A percentile compares a stretch with the other conserved stretches of the same genome.
Conservation (phyloP, 768 basidiomycete genomes). For the Thelephora aurantiotincta region DNA sequence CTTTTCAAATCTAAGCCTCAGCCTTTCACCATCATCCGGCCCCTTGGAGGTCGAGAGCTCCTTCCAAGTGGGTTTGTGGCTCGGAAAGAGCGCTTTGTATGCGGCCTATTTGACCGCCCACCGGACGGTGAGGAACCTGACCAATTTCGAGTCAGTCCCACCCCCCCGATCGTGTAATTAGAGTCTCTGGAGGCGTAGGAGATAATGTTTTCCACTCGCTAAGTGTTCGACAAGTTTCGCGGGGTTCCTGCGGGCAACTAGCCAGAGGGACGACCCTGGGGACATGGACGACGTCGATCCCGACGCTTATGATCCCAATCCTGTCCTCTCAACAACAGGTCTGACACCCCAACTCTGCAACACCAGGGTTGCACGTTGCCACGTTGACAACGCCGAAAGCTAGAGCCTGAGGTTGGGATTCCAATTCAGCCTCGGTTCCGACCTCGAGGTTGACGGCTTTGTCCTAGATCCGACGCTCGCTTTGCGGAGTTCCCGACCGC, state of each 20-base stretch:
- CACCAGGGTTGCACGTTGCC: too few relatives aligned
- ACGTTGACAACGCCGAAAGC: too few relatives aligned
- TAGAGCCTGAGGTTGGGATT: too few relatives aligned
- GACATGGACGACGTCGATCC: conserved; percentile 59
- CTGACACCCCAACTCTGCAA: too few relatives aligned
- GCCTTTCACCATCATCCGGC: conserved; percentile 9
- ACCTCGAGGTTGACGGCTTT: too few relatives aligned
- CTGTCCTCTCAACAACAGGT: too few relatives aligned
- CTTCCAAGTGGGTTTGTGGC: conserved; percentile 54
- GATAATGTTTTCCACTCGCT: conserved; percentile 29
- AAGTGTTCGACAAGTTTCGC: conserved; percentile 47
- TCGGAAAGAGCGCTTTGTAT: conserved; percentile 73
- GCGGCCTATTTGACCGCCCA: conserved; percentile 81
- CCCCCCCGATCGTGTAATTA: too few relatives aligned
- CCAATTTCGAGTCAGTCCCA: conserved; percentile 8
- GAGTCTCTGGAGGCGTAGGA: conserved; percentile 5
- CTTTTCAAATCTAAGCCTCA: conserved; percentile 19
- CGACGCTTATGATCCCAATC: conserved; percentile 61
- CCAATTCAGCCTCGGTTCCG: too few relatives aligned
- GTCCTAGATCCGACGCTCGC: too few relatives aligned
- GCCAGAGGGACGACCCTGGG: conserved; percentile 48
- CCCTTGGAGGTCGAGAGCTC: conserved; percentile 33
- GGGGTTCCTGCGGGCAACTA: conserved; percentile 35
- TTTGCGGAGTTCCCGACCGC: too few relatives aligned
- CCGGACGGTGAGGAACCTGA: conserved; percentile 62